A percentile compares a stretch with the other conserved stretches of the same genome.
phyloP scores from a whole-genome alignment of 1,139 yeast genomes.

The Sugiyamaella castrensis region DNA sequence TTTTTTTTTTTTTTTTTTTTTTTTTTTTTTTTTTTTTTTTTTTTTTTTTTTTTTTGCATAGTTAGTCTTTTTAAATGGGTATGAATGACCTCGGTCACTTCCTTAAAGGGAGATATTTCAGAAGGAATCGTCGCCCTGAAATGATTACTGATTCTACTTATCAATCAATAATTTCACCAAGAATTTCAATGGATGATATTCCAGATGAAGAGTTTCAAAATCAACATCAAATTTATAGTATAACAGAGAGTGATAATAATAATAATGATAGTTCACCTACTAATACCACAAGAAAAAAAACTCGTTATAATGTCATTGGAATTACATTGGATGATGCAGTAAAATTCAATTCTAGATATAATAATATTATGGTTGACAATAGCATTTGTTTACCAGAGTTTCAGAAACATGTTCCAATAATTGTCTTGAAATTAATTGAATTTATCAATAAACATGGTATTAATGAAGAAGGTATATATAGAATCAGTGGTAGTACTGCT shows the following conservation, averaged over 20 bases:
- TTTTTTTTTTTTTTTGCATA: no score
- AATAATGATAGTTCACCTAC: no score
- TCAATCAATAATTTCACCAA: background rate
- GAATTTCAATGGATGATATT: slow-evolving; percentile 2
- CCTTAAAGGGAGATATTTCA: slow-evolving; percentile 10
- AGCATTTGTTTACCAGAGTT: slow-evolving; percentile 13
- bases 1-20: no score
- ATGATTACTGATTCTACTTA: slow-evolving; percentile 8
- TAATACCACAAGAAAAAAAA: no score
- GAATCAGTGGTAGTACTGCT: slow-evolving; percentile 74
- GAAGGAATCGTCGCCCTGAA: slow-evolving; percentile 7
- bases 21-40: no score
- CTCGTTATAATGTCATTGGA: slow-evolving; percentile 26
- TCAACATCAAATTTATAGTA: no score
- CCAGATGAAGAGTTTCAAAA: no score
- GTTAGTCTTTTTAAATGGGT: slow-evolving; percentile 1
- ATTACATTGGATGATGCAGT: slow-evolving; percentile 29
- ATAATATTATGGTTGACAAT: background rate
- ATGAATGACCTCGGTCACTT: slow-evolving; percentile 1
- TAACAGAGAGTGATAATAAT: no score
- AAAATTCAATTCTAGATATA: slow-evolving; percentile 16
- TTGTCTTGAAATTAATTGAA: slow-evolving; percentile 27
- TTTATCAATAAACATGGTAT: slow-evolving; percentile 45
- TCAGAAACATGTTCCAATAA: slow-evolving; percentile 27
- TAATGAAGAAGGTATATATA: slow-evolving; percentile 76